A percentile compares a stretch with the other conserved stretches of the same genome.
phyloP scores from a whole-genome alignment of 139 green algal genomes.

The Desmodesmus armatus region DNA sequence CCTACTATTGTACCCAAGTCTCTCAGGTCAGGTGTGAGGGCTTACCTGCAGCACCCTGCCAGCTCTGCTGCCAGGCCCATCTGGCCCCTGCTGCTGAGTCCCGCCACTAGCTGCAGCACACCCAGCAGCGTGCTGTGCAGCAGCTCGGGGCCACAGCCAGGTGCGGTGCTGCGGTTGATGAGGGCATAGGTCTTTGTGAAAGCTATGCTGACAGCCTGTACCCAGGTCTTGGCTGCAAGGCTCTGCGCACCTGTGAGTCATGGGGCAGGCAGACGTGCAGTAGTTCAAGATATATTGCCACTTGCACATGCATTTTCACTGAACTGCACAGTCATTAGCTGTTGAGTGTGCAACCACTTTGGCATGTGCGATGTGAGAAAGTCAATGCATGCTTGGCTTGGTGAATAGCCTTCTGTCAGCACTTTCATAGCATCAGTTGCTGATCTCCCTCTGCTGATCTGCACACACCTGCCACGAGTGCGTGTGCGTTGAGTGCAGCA shows the following conservation, averaged over 20 bases:
- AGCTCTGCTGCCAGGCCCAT: conserved; percentile 55
- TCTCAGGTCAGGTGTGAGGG: no score
- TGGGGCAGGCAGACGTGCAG: no score
- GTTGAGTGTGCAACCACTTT: no score
- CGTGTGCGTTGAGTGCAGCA: conserved; percentile 69
- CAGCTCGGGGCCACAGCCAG: conserved; percentile 26
- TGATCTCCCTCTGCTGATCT: no score
- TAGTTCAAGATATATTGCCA: no score
- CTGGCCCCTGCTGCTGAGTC: background rate
- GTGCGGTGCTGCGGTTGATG: conserved; percentile 22
- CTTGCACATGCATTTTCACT: no score
- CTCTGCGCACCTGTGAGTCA: conserved; percentile 56
- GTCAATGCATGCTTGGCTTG: no score
- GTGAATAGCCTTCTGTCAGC: no score
- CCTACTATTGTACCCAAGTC: no score
- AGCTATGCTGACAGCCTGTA: conserved; percentile 60
- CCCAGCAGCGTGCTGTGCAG: conserved; percentile 27
- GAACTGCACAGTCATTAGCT: no score
- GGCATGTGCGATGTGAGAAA: no score
- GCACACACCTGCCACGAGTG: conserved; percentile 49
- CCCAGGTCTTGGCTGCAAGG: conserved; percentile 66
- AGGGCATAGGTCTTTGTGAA: conserved; percentile 65
- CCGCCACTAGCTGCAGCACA: conserved; percentile 35
- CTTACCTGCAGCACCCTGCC: conserved; percentile 34
- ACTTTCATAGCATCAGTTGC: no score